Percentiles rank a stretch among this genome's conserved stretches.
Evolutionary conservation across 2,329 filamentous ascomycete genomes (phyloP).

Genomic region (Escovopsis sp.): DNA sequence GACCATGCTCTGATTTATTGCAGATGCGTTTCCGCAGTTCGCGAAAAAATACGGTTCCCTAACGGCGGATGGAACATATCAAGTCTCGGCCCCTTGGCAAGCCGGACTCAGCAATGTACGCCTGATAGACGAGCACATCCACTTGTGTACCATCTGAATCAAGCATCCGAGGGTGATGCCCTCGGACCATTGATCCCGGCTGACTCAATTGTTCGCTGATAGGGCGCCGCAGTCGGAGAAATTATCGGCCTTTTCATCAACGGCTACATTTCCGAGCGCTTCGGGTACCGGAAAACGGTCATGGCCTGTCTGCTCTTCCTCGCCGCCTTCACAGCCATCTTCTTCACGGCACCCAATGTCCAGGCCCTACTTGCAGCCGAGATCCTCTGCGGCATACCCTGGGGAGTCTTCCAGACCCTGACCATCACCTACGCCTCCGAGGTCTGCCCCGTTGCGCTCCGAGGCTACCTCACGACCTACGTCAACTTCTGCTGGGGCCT

Average conservation of each 20-base stretch:
- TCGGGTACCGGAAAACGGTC: constrained; percentile 52
- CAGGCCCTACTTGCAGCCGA: constrained; percentile 44
- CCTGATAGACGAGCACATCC: background rate
- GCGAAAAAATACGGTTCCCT: constrained; percentile 41
- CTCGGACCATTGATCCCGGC: no score
- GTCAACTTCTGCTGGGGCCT: constrained; percentile 67
- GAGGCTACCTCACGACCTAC: constrained; percentile 59
- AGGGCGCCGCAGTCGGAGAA: constrained; percentile 31
- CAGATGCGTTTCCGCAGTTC: constrained; percentile 41
- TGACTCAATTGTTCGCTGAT: background rate
- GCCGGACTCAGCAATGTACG: constrained; percentile 42
- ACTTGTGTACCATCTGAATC: no score
- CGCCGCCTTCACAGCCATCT: constrained; percentile 44
- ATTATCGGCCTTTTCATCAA: constrained; percentile 53
- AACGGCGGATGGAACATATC: constrained; percentile 29
- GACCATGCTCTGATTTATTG: background rate
- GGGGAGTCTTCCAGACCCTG: constrained; percentile 44
- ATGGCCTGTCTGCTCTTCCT: constrained; percentile 40
- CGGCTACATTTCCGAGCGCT: constrained; percentile 50
- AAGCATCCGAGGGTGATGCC: no score
- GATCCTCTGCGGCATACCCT: constrained; percentile 48
- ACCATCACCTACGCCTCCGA: constrained; percentile 55
- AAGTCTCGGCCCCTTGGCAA: constrained; percentile 48
- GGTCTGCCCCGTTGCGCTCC: constrained; percentile 57
- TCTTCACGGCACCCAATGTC: constrained; percentile 49